phyloP scores from a whole-genome alignment of 2,329 filamentous ascomycete species.

The Beauveria sp. region DNA sequence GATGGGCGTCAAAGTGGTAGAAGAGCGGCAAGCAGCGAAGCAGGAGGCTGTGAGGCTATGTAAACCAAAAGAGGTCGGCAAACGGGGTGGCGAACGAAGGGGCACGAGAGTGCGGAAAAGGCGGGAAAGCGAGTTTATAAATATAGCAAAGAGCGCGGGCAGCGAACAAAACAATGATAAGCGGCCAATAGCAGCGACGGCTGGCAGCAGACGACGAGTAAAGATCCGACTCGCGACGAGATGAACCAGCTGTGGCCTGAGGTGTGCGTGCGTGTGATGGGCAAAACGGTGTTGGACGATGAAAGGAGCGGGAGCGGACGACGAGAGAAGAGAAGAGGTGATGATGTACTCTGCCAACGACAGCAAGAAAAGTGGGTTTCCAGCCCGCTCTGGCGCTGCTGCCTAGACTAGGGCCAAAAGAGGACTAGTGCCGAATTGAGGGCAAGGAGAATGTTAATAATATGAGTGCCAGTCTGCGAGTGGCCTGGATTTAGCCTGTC shows the following conservation, averaged over 20 bases:
- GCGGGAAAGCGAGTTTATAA: not conserved
- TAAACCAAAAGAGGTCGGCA: not conserved
- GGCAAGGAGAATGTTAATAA: not conserved
- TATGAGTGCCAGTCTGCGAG: constrained; percentile 11
- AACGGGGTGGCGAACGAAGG: constrained; percentile 4
- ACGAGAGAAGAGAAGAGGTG: constrained; percentile 11
- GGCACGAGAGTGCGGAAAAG: not conserved
- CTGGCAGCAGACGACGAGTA: constrained; percentile 6
- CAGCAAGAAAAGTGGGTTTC: constrained; percentile 17
- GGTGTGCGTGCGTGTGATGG: constrained; percentile 13
- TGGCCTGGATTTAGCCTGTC: constrained; percentile 16
- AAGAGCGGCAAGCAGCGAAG: not conserved
- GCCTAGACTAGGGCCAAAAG: constrained; percentile 22
- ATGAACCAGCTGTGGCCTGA: constrained; percentile 11
- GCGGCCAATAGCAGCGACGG: not conserved
- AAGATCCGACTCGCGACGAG: constrained; percentile 3
- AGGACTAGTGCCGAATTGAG: constrained; percentile 12
- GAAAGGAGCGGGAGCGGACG: not conserved
- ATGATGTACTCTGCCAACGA: constrained; percentile 9
- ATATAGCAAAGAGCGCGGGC: constrained; percentile 5
- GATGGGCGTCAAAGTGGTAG: not conserved
- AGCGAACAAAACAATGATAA: not conserved
- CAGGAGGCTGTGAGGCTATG: not conserved
- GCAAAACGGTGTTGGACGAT: constrained; percentile 1
- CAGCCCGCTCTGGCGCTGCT: constrained; percentile 26